Evolutionary conservation across 139 green algal genomes (phyloP).

Genomic region (Nannochloris sp.): DNA sequence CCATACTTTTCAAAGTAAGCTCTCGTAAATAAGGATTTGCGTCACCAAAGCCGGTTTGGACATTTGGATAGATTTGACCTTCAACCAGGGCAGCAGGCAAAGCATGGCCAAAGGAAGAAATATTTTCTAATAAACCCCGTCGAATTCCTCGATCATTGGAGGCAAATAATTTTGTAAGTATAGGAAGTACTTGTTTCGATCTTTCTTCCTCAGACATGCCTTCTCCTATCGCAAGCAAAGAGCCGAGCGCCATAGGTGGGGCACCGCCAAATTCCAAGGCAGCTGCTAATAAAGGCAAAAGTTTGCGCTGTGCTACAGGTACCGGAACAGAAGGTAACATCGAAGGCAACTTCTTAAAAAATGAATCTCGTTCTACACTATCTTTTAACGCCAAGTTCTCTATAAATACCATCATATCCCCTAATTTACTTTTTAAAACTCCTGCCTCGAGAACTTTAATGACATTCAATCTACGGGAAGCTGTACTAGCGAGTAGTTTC

Average conservation of each 20-base stretch:
- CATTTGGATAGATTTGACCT: constrained; percentile 70
- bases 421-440: constrained; percentile 87
- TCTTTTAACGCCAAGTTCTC: constrained; percentile 89
- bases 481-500: constrained; percentile 66
- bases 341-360: constrained; percentile 61
- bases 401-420: constrained; percentile 87
- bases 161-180: constrained; percentile 79
- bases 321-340: constrained; percentile 52
- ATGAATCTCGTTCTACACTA: constrained; percentile 63
- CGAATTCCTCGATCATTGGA: constrained; percentile 79
- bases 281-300: constrained; percentile 78
- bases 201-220: constrained; percentile 70
- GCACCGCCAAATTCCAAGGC: constrained; percentile 90
- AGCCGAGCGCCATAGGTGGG: constrained; percentile 63
- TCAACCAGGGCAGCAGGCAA: constrained; percentile 27
- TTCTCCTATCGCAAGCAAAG: constrained; percentile 64
- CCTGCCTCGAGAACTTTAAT: constrained; percentile 59
- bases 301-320: constrained; percentile 71
- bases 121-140: constrained; percentile 79
- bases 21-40: constrained; percentile 88
- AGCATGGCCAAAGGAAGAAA: constrained; percentile 57
- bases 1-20: constrained; percentile 91
- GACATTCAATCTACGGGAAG: constrained; percentile 77
- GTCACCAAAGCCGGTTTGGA: constrained; percentile 76
- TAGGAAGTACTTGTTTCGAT: constrained; percentile 68